Percentiles rank a stretch among this genome's conserved stretches.
phyloP scores from a whole-genome alignment of 2,329 filamentous ascomycete species.

The Ophiobolus disseminans region DNA sequence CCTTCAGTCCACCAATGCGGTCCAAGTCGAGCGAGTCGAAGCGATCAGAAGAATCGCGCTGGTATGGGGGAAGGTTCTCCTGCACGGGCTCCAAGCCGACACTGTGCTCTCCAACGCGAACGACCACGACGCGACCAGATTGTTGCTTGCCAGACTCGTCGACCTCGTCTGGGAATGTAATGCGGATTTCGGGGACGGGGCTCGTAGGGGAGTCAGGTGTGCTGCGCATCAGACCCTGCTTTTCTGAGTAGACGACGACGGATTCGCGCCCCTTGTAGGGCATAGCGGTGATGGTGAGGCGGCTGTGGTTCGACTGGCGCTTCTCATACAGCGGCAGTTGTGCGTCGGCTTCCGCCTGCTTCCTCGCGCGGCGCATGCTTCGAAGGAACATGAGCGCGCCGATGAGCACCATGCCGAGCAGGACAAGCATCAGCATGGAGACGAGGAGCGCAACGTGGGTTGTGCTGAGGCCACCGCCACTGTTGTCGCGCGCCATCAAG shows the following conservation, averaged over 20 bases:
- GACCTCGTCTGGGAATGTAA: slow-evolving; percentile 96
- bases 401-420: slow-evolving; percentile 73
- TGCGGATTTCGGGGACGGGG: slow-evolving; percentile 92
- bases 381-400: slow-evolving; percentile 76
- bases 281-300: slow-evolving; percentile 61
- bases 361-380: slow-evolving; percentile 62
- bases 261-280: slow-evolving; percentile 65
- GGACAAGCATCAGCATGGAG: slow-evolving; percentile 76
- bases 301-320: slow-evolving; percentile 60
- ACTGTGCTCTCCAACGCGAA: slow-evolving; percentile 86
- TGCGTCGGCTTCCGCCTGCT: slow-evolving; percentile 56
- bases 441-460: slow-evolving; percentile 80
- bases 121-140: slow-evolving; percentile 88
- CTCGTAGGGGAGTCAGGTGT: slow-evolving; percentile 76
- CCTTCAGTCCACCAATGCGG: slow-evolving; percentile 90
- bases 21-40: slow-evolving; percentile 97
- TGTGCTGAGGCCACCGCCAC: slow-evolving; percentile 59
- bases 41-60: slow-evolving; percentile 77
- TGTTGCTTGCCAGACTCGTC: slow-evolving; percentile 80
- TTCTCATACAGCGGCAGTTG: slow-evolving; percentile 73
- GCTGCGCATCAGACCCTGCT: slow-evolving; percentile 78
- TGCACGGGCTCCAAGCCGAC: slow-evolving; percentile 86
- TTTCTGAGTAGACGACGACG: slow-evolving; percentile 79
- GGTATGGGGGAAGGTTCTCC: slow-evolving; percentile 85
- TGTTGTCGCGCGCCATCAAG: slow-evolving; percentile 58